A percentile compares a stretch with the other conserved stretches of the same genome.
Conservation (phyloP, 2,329 filamentous ascomycete genomes). For the Pseudogymnoascus destructans region DNA sequence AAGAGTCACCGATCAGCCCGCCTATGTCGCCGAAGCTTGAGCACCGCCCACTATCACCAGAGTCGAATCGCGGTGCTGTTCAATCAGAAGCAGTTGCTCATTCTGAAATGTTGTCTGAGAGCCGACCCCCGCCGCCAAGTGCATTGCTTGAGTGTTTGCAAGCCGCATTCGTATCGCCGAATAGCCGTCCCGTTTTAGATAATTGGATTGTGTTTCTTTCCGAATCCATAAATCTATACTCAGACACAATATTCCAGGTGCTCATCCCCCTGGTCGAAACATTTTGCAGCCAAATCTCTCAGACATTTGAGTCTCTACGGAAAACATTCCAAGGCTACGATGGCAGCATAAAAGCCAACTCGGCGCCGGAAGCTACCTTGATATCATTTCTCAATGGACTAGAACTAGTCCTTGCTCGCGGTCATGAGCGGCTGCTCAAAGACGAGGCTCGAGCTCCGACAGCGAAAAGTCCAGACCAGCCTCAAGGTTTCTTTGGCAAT, state of each 20-base stretch:
- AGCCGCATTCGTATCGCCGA: conserved; percentile 61
- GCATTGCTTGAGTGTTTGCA: conserved; percentile 77
- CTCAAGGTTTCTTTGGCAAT: conserved; percentile 81
- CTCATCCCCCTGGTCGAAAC: conserved; percentile 84
- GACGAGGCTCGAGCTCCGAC: conserved; percentile 60
- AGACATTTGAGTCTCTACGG: conserved; percentile 59
- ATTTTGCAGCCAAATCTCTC: conserved; percentile 64
- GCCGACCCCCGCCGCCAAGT: conserved; percentile 37
- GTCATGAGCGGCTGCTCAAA: conserved; percentile 65
- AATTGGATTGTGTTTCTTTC: conserved; percentile 82
- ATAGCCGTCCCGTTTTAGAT: conserved; percentile 66
- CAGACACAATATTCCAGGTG: conserved; percentile 75
- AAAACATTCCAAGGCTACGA: conserved; percentile 42
- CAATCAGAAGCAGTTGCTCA: conserved; percentile 32
- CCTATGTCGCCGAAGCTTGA: conserved; percentile 21
- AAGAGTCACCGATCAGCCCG: conserved; percentile 22
- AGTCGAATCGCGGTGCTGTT: conserved; percentile 29
- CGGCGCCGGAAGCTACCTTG: conserved; percentile 55
- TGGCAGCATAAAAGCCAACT: conserved; percentile 21
- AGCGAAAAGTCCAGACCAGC: conserved; percentile 67
- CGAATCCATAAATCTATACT: conserved; percentile 73
- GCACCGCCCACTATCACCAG: conserved; percentile 17
- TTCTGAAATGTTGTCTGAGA: conserved; percentile 29
- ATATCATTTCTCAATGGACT: conserved; percentile 86
- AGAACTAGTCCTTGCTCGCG: conserved; percentile 77